phyloP scores from a whole-genome alignment of 192 early-diverging fungal genomes.

The Podila clonocystis region DNA sequence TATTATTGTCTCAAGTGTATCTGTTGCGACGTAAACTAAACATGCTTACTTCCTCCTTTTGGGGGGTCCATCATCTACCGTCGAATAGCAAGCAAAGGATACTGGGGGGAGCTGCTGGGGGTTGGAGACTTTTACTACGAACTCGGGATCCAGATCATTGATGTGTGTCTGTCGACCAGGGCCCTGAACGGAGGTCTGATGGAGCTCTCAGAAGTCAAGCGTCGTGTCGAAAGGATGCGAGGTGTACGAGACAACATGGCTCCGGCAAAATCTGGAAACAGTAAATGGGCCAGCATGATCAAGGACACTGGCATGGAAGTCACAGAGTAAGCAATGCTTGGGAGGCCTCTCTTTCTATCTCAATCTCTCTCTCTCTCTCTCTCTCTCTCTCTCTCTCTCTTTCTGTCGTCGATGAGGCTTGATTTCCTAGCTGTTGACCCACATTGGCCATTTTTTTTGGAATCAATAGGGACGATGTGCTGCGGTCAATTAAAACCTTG shows the following conservation, averaged over 20 bases:
- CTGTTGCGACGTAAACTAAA: background rate
- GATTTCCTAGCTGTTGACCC: conserved; percentile 6
- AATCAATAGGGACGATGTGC: conserved; percentile 82
- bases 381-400: background rate
- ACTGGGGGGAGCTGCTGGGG: conserved; percentile 94
- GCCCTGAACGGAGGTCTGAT: conserved; percentile 91
- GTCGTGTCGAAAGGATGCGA: conserved; percentile 73
- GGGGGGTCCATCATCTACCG: background rate
- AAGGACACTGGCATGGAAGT: conserved; percentile 47
- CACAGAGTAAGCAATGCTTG: conserved; percentile 32
- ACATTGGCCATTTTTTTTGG: conserved; percentile 15
- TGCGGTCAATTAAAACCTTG: conserved; percentile 85
- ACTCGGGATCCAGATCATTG: conserved; percentile 91
- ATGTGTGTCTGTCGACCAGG: conserved; percentile 88
- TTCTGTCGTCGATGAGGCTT: background rate
- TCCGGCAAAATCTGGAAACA: background rate
- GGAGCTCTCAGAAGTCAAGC: conserved; percentile 83
- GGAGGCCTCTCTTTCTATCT: background rate
- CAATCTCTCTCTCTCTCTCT: too few species aligned
- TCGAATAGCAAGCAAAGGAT: conserved; percentile 86
- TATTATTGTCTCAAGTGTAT: background rate
- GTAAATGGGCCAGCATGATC: conserved; percentile 21
- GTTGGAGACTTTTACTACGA: conserved; percentile 99
- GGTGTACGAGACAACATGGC: conserved; percentile 37
- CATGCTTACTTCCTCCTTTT: conserved; percentile 21